Evolutionary conservation across 2,329 filamentous ascomycete species (phyloP).

Genomic region (Aphanocladium album): DNA sequence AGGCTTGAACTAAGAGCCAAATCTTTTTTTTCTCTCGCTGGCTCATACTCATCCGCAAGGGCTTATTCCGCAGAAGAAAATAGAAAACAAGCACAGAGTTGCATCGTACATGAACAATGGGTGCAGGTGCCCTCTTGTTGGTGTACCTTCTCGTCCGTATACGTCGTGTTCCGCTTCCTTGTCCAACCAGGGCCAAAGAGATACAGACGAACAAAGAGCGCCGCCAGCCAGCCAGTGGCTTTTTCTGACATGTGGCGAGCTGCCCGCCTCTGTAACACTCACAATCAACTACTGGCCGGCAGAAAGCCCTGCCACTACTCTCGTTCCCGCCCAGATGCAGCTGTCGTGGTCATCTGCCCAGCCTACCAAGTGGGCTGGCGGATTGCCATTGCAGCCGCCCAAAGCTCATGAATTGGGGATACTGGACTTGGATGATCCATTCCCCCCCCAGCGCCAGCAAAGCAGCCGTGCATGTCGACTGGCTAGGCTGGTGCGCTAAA

Average conservation of each 20-base stretch:
- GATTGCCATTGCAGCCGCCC: background rate
- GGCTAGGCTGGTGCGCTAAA: background rate
- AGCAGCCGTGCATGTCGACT: background rate
- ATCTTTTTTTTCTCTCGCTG: too few relatives aligned
- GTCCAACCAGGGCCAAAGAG: background rate
- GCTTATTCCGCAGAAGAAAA: too few relatives aligned
- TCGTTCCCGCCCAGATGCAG: constrained; percentile 3
- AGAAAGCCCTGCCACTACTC: background rate
- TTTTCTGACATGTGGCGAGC: background rate
- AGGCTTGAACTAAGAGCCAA: too few relatives aligned
- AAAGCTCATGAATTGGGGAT: too few relatives aligned
- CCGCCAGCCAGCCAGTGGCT: background rate
- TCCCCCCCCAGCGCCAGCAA: too few relatives aligned
- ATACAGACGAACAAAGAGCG: background rate
- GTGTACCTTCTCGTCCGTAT: too few relatives aligned
- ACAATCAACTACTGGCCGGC: background rate
- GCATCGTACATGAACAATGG: too few relatives aligned
- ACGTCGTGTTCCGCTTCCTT: too few relatives aligned
- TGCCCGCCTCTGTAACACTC: background rate
- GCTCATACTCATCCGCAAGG: too few relatives aligned
- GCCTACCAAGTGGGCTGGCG: background rate
- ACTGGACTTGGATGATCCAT: background rate
- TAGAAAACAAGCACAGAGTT: too few relatives aligned
- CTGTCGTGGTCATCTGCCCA: background rate
- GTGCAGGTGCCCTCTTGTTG: too few relatives aligned